These are phyloP conservation scores for Neocucurbitaria cava DNA, from an alignment of 2,329 filamentous ascomycete species.

Conservation along the genomic window DNA sequence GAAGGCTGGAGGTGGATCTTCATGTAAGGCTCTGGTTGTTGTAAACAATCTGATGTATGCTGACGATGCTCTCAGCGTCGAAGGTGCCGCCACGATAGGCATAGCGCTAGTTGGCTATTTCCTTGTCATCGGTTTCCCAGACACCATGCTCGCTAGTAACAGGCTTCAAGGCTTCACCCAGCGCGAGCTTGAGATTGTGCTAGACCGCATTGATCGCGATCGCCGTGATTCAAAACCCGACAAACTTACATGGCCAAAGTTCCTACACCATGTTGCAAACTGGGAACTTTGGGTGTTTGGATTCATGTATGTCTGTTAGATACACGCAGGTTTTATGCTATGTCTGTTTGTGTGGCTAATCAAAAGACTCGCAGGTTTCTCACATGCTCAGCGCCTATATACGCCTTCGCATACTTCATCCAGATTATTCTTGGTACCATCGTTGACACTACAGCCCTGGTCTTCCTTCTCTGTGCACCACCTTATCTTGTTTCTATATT, in stretches of 20 bases:
- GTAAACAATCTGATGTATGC: neutral
- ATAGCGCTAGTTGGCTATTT: conserved; percentile 43
- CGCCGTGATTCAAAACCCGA: conserved; percentile 26
- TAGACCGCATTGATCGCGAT: conserved; percentile 32
- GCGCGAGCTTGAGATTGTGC: conserved; percentile 34
- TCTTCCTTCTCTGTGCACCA: conserved; percentile 48
- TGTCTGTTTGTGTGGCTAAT: neutral
- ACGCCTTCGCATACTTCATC: conserved; percentile 33
- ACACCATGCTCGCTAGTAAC: conserved; percentile 28
- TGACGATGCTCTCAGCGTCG: conserved; percentile 12
- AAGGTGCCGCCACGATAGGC: conserved; percentile 38
- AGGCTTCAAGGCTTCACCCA: conserved; percentile 29
- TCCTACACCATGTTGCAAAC: conserved; percentile 15
- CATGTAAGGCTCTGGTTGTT: conserved; percentile 9
- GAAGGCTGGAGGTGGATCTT: conserved; percentile 45
- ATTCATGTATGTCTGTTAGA: conserved; percentile 20
- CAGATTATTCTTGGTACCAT: conserved; percentile 33
- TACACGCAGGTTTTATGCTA: neutral
- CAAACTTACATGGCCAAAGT: conserved; percentile 25
- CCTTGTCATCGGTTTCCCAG: conserved; percentile 52
- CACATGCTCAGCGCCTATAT: conserved; percentile 25
- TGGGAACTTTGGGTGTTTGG: conserved; percentile 32
- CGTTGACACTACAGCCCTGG: conserved; percentile 30
- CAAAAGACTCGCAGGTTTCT: conserved; percentile 8
- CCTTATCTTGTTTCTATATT: conserved; percentile 46